phyloP scores from a whole-genome alignment of 768 basidiomycete genomes.

The Punctularia strigosozonata region DNA sequence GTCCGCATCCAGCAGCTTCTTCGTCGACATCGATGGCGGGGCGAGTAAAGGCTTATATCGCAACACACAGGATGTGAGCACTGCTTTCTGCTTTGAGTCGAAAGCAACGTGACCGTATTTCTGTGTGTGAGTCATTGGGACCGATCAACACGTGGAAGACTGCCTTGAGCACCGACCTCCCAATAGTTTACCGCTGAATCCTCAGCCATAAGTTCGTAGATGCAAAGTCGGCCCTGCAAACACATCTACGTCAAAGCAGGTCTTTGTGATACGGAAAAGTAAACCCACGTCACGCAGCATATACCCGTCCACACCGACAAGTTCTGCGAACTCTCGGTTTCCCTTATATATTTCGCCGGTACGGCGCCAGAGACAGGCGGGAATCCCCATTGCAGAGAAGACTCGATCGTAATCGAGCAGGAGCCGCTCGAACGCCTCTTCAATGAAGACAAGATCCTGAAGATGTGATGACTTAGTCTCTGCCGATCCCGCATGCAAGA shows the following conservation, averaged over 20 bases:
- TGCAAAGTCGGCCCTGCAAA: constrained; percentile 73
- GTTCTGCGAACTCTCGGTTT: constrained; percentile 88
- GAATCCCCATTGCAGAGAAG: constrained; percentile 92
- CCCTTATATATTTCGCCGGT: constrained; percentile 99
- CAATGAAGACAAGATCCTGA: constrained; percentile 91
- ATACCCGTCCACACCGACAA: constrained; percentile 78
- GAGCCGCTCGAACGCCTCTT: constrained; percentile 93
- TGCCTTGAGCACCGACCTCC: constrained; percentile 49
- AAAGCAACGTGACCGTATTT: constrained; percentile 95
- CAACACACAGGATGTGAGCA: constrained; percentile 83
- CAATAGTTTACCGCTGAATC: constrained; percentile 95
- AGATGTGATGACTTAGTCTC: constrained; percentile 3
- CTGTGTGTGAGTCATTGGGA: constrained; percentile 22
- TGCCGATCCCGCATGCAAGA: neutral
- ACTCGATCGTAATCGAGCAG: constrained; percentile 93
- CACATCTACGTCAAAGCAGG: neutral
- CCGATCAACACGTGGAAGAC: neutral
- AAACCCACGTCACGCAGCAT: constrained; percentile 73
- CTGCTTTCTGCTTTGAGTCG: constrained; percentile 85
- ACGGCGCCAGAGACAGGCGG: constrained; percentile 91
- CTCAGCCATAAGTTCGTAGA: constrained; percentile 98
- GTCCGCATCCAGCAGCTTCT: neutral
- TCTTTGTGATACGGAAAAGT: neutral
- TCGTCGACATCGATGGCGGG: constrained; percentile 19
- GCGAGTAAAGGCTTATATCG: constrained; percentile 63